Evolutionary conservation across 1,284 basidiomycete species (phyloP).

Genomic region (Tremellales sp.): DNA sequence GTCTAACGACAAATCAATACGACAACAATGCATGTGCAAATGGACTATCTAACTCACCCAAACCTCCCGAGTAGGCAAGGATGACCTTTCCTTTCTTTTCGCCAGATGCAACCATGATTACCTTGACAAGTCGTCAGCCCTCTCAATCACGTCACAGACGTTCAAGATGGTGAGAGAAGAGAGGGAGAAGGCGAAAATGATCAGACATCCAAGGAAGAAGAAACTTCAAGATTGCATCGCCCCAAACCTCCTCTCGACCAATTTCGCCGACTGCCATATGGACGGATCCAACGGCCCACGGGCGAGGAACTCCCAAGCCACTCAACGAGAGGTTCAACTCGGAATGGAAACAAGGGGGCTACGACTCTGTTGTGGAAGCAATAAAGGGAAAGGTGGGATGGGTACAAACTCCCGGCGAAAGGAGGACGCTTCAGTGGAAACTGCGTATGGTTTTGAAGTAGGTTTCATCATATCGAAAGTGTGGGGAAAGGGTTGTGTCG

Average conservation of each 20-base stretch:
- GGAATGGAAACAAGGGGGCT: constrained; percentile 29
- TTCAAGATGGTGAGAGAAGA: constrained; percentile 3
- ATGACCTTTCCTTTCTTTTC: constrained; percentile 50
- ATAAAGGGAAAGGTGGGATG: constrained; percentile 9
- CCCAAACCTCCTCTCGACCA: constrained; percentile 18
- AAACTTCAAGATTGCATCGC: constrained; percentile 48
- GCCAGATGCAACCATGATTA: constrained; percentile 21
- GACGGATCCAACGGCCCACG: constrained; percentile 20
- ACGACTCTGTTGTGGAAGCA: constrained; percentile 27
- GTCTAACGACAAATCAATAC: constrained; percentile 55
- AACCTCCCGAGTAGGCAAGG: constrained; percentile 90
- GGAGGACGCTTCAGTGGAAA: constrained; percentile 51
- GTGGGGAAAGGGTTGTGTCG: constrained; percentile 1
- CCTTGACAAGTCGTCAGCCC: constrained; percentile 13
- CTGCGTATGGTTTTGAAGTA: constrained; percentile 50
- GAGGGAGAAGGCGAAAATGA: constrained; percentile 9
- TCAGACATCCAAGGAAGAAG: constrained; percentile 53
- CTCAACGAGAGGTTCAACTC: constrained; percentile 45
- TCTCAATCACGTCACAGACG: background rate
- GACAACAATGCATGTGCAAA: constrained; percentile 5
- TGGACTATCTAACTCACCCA: constrained; percentile 61
- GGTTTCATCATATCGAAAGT: constrained; percentile 40
- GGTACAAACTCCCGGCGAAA: constrained; percentile 45
- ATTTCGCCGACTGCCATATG: constrained; percentile 18
- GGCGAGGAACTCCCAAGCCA: constrained; percentile 28